Evolutionary conservation across 2,329 filamentous ascomycete species (phyloP), one percentile per base, ranked within the genome.

Genomic region (Didymella glomerata): DNA sequence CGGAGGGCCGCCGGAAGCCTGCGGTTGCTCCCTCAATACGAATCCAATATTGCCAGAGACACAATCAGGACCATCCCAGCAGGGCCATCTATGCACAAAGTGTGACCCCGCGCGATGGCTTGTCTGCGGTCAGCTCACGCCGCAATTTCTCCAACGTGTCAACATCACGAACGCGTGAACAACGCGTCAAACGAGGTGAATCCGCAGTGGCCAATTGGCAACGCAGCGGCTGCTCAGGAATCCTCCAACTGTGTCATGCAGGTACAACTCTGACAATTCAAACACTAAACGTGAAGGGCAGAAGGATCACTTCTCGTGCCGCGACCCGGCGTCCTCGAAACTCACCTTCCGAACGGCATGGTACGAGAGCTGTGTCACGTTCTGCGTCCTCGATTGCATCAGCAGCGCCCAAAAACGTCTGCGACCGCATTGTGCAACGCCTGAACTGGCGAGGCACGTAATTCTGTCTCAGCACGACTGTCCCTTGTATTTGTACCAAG

Each of bases 371-470:
- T 49, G 56, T 58, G 49, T 20, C 40, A 58, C 56, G 40, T 25
- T 49, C 40, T 49, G 56, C 45, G 11, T 27, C 45, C 20, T 48
- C 38, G 0, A 40, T 45, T 58, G 55, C 55, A 58, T 53, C 56
- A 58, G 46, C 56, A 54, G 22, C 45, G 49, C 49, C 56, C 56
- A 38, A 49, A 54, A 25, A 38, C 49, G 40, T 54, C 45, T 48
- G 16, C 38, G 30, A 32, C 36, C 45, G 50, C 56, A 41, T 58
- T 46, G 56, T 58, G 40, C 49, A n/a, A 58, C 56, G 16, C 56
- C 56, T 22, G 16, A 46, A 49, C 2, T 16, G 32, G 50, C 8
- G 38, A 49, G 40, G 38, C 40, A 58, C 56, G 22, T 25, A 41
- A 34, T 4, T 50, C 16, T 30, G 47, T 50, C 25, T 51, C 34